phyloP scores from a whole-genome alignment of 345 rosid species.

The Populus euphratica region DNA sequence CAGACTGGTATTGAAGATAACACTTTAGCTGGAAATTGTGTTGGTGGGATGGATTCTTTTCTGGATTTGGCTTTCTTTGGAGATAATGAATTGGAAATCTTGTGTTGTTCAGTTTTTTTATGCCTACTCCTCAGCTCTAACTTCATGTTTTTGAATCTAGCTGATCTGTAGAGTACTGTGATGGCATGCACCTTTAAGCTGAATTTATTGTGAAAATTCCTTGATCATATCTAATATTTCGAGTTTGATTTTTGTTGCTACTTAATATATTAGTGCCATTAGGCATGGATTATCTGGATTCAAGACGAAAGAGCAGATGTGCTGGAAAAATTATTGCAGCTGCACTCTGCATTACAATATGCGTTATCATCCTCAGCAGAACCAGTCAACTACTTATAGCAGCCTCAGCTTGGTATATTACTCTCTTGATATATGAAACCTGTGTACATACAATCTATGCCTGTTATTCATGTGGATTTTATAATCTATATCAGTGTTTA shows the following conservation, averaged over 20 bases:
- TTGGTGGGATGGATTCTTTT: not conserved
- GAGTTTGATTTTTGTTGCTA: not conserved
- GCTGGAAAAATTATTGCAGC: conserved; percentile 10
- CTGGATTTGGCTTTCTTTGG: not conserved
- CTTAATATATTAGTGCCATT: not conserved
- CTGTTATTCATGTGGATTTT: not conserved
- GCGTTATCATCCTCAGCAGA: conserved; percentile 7
- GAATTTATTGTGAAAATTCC: not conserved
- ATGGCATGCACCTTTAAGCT: not conserved
- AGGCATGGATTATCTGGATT: conserved; percentile 12
- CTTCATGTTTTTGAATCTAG: not conserved
- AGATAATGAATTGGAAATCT: not conserved
- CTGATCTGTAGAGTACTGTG: not conserved
- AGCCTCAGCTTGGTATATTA: not conserved
- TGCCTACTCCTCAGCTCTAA: not conserved
- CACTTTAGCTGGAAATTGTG: not conserved
- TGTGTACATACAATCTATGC: not conserved
- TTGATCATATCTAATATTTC: not conserved
- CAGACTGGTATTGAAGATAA: not conserved
- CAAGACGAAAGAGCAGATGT: not conserved
- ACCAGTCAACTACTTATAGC: not conserved
- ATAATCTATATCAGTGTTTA: not conserved
- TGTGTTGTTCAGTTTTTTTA: not conserved
- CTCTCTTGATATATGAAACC: not conserved
- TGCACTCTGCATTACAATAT: not conserved